Evolutionary conservation across 768 basidiomycete species (phyloP), one percentile per base, ranked within the genome.

Genomic region (Trametes punicea): DNA sequence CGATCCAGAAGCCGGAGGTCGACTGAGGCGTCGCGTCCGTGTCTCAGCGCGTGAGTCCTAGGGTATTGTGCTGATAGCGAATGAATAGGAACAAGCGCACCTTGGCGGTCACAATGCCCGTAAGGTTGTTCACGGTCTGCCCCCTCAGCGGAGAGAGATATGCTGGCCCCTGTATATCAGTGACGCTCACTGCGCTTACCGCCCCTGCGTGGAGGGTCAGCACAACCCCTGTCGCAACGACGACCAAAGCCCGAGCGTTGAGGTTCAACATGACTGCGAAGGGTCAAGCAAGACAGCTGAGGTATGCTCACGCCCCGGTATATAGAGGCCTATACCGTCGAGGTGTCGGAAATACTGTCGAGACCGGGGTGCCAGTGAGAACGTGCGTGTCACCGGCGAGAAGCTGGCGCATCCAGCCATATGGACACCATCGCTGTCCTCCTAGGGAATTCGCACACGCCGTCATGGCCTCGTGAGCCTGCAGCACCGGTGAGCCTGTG

Each of bases 1-100:
- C 66, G 27, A 83, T 68, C 62, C 73, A 83, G 64, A 82, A 82
- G 7, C 81, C 80, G 42, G 55, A 71, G 15, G 72, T 65, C 2
- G 69, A 67, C 50, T 52, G 42, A 26, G 44, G 11, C n/a, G n/a
- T n/a, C n/a, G n/a, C n/a, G n/a, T n/a, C n/a, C n/a, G n/a, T n/a
- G n/a, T n/a, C n/a, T n/a, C n/a, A n/a, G n/a, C n/a, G n/a, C n/a
- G 31, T 21, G 39, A 9, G 36, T 9, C 9, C 11, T 51, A 23
- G 39, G 47, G 11, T 18, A 5, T 20, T 21, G 46, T 6, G 10
- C 6, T 30, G 31, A 1, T 15, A 9, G 27, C 33, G 18, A n/a
- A 5, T 20, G 6, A 10, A 49, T 15, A 3, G 42, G 23, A 44
- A 47, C 23, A 21, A 16, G 23, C 40, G 20, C 41, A 64, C 68